Evolutionary conservation across 2,329 filamentous ascomycete genomes (phyloP).

Genomic region (Ascochyta clinopodiicola): DNA sequence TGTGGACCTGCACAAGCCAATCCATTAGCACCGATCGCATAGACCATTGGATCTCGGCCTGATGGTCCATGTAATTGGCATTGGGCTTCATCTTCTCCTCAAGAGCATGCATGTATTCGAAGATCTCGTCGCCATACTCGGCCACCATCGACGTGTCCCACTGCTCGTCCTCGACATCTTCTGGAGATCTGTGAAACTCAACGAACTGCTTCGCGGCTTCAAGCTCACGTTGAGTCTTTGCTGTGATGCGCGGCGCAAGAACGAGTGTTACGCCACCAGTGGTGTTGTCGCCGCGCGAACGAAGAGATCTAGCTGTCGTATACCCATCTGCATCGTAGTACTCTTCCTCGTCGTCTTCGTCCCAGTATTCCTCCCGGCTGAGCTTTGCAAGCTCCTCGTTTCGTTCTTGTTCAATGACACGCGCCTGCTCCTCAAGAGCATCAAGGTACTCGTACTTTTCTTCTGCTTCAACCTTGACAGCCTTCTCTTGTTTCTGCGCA

Average conservation of each 20-base stretch:
- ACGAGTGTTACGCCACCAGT: slow-evolving; percentile 69
- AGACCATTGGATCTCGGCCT: slow-evolving; percentile 98
- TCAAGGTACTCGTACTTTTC: slow-evolving; percentile 47
- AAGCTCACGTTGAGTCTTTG: slow-evolving; percentile 75
- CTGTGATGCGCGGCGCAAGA: slow-evolving; percentile 74
- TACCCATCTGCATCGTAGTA: slow-evolving; percentile 74
- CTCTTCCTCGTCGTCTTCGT: slow-evolving; percentile 74
- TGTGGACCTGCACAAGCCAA: slow-evolving; percentile 96
- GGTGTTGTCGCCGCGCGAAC: slow-evolving; percentile 77
- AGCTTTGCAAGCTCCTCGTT: slow-evolving; percentile 46
- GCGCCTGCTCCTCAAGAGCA: slow-evolving; percentile 47
- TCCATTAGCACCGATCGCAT: slow-evolving; percentile 98
- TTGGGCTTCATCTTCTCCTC: slow-evolving; percentile 91
- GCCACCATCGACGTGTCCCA: slow-evolving; percentile 98
- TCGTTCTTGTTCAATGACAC: slow-evolving; percentile 45
- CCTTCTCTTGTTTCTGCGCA: slow-evolving; percentile 21
- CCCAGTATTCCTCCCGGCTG: slow-evolving; percentile 76
- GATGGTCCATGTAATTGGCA: slow-evolving; percentile 93
- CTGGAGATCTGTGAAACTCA: slow-evolving; percentile 67
- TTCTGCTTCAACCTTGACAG: slow-evolving; percentile 26
- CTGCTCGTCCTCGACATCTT: slow-evolving; percentile 85
- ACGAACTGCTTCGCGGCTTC: slow-evolving; percentile 71
- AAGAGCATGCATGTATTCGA: slow-evolving; percentile 85
- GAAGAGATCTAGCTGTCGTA: slow-evolving; percentile 78
- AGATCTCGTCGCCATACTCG: slow-evolving; percentile 96